A percentile compares a stretch with the other conserved stretches of the same genome.
phyloP scores from a whole-genome alignment of 345 rosid species.

The Populus tremula region DNA sequence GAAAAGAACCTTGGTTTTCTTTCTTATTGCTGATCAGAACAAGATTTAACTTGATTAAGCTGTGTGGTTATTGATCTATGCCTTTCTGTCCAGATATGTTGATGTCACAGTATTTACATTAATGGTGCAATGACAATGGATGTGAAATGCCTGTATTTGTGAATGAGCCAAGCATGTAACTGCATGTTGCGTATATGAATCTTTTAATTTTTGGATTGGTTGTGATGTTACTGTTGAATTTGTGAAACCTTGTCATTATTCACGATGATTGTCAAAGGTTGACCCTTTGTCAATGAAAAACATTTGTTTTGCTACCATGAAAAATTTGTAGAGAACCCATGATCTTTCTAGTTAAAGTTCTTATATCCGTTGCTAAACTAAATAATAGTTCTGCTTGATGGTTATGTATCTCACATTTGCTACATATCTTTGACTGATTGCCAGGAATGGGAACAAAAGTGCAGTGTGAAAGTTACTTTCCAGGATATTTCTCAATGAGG shows the following conservation, averaged over 20 bases:
- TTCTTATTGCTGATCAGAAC: neutral
- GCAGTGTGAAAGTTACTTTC: constrained; percentile 66
- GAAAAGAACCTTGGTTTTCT: neutral
- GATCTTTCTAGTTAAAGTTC: neutral
- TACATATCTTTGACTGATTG: constrained; percentile 16
- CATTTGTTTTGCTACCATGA: neutral
- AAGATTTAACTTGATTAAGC: neutral
- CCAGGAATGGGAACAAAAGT: constrained; percentile 78
- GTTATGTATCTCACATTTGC: neutral
- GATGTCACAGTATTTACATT: neutral
- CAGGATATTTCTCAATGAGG: constrained; percentile 60
- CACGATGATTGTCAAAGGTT: neutral
- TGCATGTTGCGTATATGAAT: neutral
- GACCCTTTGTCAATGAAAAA: neutral
- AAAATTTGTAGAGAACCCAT: neutral
- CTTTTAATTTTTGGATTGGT: neutral
- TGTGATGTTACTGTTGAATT: neutral
- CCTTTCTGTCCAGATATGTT: neutral
- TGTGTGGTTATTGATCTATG: neutral
- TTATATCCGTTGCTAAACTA: neutral
- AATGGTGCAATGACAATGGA: neutral
- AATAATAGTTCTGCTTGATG: neutral
- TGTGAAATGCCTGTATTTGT: neutral
- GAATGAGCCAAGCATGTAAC: neutral
- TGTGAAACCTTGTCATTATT: neutral